Percentiles rank a stretch among this genome's conserved stretches.
phyloP scores from a whole-genome alignment of 805 yeast genomes.

The Metschnikowia cerradonensis region DNA sequence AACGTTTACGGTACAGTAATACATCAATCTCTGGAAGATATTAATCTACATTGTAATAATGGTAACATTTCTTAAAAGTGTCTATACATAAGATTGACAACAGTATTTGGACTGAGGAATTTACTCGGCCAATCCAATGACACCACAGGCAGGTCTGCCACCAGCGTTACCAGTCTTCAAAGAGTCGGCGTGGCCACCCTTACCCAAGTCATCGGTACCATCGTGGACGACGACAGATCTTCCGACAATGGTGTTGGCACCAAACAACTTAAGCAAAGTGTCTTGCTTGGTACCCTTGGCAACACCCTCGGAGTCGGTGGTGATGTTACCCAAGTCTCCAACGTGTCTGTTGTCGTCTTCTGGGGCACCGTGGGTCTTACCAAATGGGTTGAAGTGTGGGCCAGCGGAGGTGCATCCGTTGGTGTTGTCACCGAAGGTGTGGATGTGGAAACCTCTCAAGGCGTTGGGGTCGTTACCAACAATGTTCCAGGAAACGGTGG shows the following conservation, averaged over 20 bases:
- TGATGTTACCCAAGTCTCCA: slow-evolving; percentile 95
- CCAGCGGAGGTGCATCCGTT: slow-evolving; percentile 99
- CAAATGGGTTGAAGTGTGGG: slow-evolving; percentile 91
- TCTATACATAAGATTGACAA: background rate
- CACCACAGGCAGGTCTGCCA: slow-evolving; percentile 98
- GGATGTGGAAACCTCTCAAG: slow-evolving; percentile 95
- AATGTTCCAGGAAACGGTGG: slow-evolving; percentile 84
- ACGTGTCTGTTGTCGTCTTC: slow-evolving; percentile 77
- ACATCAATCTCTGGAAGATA: too few relatives aligned
- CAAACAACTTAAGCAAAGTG: slow-evolving; percentile 70
- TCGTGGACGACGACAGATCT: slow-evolving; percentile 94
- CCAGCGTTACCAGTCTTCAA: slow-evolving; percentile 97
- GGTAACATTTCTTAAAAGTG: background rate
- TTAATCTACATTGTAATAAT: background rate
- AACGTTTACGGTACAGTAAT: background rate
- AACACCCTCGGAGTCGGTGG: slow-evolving; percentile 81
- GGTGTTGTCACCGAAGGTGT: slow-evolving; percentile 97
- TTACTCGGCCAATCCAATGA: slow-evolving; percentile 68
- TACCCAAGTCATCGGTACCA: slow-evolving; percentile 91
- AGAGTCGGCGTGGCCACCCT: slow-evolving; percentile 88
- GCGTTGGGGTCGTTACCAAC: slow-evolving; percentile 86
- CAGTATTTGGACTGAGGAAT: background rate
- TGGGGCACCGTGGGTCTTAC: slow-evolving; percentile 90
- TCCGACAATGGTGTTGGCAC: slow-evolving; percentile 85
- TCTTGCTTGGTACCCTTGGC: slow-evolving; percentile 90